These are phyloP conservation scores for Apiospora saccharicola DNA, from an alignment of 2,329 filamentous ascomycete species.

Conservation along the genomic window DNA sequence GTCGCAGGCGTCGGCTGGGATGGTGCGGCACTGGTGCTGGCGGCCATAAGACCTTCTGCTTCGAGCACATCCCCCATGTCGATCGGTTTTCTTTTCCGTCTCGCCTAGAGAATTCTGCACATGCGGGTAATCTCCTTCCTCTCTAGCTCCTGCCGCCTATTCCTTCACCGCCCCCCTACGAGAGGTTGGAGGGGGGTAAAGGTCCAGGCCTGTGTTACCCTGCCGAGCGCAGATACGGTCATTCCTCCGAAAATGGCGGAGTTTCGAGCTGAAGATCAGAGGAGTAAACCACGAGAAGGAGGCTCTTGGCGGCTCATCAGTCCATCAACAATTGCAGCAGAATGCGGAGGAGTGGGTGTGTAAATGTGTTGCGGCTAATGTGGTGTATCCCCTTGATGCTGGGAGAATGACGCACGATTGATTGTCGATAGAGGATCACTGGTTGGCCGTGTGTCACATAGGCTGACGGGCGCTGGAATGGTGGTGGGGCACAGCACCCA, in stretches of 20 bases:
- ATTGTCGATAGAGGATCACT: not conserved
- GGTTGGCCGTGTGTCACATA: not conserved
- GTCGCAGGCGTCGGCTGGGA: not conserved
- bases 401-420: constrained; percentile 3
- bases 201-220: constrained; percentile 9
- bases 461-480: not conserved
- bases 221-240: not conserved
- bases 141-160: constrained; percentile 10
- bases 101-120: not conserved
- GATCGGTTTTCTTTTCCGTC: not conserved
- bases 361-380: not conserved
- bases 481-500: constrained; percentile 15
- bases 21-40: not conserved
- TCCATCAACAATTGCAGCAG: not conserved
- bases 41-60: constrained; percentile 20
- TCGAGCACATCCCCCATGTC: constrained; percentile 21
- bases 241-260: constrained; percentile 7
- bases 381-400: not conserved
- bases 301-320: not conserved
- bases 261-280: constrained; percentile 4
- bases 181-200: constrained; percentile 6
- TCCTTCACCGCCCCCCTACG: constrained; percentile 6
- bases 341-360: not conserved
- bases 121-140: constrained; percentile 6
- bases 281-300: not conserved